Evolutionary conservation across 2,329 filamentous ascomycete genomes (phyloP).

Genomic region (Tolypocladium tropicale): DNA sequence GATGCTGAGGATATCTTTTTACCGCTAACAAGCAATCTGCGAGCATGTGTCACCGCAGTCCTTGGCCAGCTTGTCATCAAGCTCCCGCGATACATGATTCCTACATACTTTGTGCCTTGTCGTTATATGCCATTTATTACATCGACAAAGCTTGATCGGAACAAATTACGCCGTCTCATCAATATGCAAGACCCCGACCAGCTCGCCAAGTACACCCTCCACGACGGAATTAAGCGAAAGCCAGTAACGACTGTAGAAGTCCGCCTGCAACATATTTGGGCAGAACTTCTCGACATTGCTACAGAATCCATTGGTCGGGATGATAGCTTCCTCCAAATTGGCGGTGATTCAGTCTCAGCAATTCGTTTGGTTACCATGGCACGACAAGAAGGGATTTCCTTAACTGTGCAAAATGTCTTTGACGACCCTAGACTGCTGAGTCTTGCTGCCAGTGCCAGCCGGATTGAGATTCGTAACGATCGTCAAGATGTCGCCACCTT

Average conservation of each 20-base stretch:
- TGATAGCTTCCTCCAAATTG: conserved; percentile 17
- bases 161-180: neutral
- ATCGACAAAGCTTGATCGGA: conserved; percentile 9
- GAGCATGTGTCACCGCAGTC: neutral
- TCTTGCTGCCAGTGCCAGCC: neutral
- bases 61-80: neutral
- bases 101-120: neutral
- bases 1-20: neutral
- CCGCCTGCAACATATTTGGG: conserved; percentile 3
- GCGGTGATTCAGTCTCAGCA: conserved; percentile 18
- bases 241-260: neutral
- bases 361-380: conserved; percentile 11
- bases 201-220: neutral
- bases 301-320: neutral
- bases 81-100: conserved; percentile 1
- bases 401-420: conserved; percentile 14
- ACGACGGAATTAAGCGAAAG: neutral
- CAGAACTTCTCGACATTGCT: conserved; percentile 24
- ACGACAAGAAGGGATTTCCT: conserved; percentile 3
- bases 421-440: conserved; percentile 4
- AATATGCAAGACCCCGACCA: neutral
- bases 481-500: neutral
- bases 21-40: neutral
- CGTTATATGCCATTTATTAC: conserved; percentile 6
- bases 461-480: neutral